phyloP scores from a whole-genome alignment of 495 filamentous ascomycete genomes.

The Polyplosphaeria fusca region DNA sequence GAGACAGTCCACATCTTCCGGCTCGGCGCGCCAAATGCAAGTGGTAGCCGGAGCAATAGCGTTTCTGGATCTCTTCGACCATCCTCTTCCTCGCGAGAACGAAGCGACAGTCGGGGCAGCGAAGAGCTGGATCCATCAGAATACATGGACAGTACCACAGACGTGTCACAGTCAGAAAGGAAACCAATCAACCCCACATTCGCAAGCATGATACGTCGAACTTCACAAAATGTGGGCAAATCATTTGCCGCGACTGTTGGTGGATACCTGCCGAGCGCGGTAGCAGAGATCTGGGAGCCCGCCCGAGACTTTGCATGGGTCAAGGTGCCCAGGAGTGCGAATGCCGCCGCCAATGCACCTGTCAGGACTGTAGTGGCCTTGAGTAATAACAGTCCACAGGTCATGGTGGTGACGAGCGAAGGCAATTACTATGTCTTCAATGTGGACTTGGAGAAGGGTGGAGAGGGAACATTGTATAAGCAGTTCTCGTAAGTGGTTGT shows the following conservation, averaged over 20 bases:
- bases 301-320: slow-evolving; percentile 93
- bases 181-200: slow-evolving; percentile 53
- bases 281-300: slow-evolving; percentile 97
- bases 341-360: slow-evolving; percentile 42
- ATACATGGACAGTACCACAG: slow-evolving; percentile 25
- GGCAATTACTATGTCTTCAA: slow-evolving; percentile 92
- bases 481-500: slow-evolving; percentile 60
- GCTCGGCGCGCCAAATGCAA: slow-evolving; percentile 50
- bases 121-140: slow-evolving; percentile 32
- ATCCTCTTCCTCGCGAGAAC: slow-evolving; percentile 39
- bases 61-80: slow-evolving; percentile 28
- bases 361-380: slow-evolving; percentile 89
- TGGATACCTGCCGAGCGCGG: slow-evolving; percentile 83
- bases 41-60: slow-evolving; percentile 37
- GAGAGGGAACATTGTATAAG: slow-evolving; percentile 87
- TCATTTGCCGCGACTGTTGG: slow-evolving; percentile 83
- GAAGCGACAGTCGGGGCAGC: slow-evolving; percentile 44
- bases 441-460: slow-evolving; percentile 90
- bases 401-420: slow-evolving; percentile 97
- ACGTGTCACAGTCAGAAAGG: slow-evolving; percentile 24
- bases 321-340: slow-evolving; percentile 70
- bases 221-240: slow-evolving; percentile 91
- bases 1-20: slow-evolving; percentile 98
- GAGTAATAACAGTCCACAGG: slow-evolving; percentile 86
- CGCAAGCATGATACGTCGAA: slow-evolving; percentile 88